Conservation (phyloP, 2,329 filamentous ascomycete genomes). For the Aschersonia sp. region DNA sequence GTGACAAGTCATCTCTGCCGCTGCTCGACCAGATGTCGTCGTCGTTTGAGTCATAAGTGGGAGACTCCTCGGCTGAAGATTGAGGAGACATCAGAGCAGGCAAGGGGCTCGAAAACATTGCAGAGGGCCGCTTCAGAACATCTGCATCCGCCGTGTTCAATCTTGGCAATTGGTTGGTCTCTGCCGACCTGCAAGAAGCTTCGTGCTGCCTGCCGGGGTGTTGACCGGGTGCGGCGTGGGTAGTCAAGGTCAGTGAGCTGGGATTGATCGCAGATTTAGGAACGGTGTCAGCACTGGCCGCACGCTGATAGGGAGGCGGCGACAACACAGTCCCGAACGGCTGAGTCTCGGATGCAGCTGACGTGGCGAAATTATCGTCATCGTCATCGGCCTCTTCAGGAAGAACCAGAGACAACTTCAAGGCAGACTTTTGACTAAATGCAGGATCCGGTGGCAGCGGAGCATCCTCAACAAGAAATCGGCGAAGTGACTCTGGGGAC, state of each 20-base stretch:
- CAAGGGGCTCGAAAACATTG: slow-evolving; percentile 12
- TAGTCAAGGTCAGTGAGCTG: slow-evolving; percentile 11
- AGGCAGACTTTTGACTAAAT: slow-evolving; percentile 14
- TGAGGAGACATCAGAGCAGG: slow-evolving; percentile 21
- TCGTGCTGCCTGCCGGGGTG: slow-evolving; percentile 3
- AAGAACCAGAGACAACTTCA: slow-evolving; percentile 21
- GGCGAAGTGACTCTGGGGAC: slow-evolving; percentile 39
- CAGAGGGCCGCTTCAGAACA: slow-evolving; percentile 12
- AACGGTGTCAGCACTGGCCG: slow-evolving; percentile 14
- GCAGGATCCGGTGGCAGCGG: slow-evolving; percentile 14
- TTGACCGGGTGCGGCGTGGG: slow-evolving; percentile 9
- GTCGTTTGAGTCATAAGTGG: slow-evolving; percentile 32
- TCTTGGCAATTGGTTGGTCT: slow-evolving; percentile 5
- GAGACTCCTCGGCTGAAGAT: slow-evolving; percentile 25
- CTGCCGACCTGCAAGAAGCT: no score
- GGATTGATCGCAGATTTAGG: slow-evolving; percentile 8
- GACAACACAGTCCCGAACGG: slow-evolving; percentile 33
- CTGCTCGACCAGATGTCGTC: slow-evolving; percentile 21
- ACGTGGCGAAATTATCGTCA: slow-evolving; percentile 48
- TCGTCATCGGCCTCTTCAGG: slow-evolving; percentile 23
- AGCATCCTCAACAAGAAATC: slow-evolving; percentile 33
- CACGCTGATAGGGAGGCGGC: slow-evolving; percentile 34
- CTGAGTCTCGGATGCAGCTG: slow-evolving; percentile 28
- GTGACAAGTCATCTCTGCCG: slow-evolving; percentile 20
- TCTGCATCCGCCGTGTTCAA: slow-evolving; percentile 10